Evolutionary conservation across 495 filamentous ascomycete species (phyloP), one percentile per base, ranked within the genome.

Genomic region (Parachaetomium inaequale): DNA sequence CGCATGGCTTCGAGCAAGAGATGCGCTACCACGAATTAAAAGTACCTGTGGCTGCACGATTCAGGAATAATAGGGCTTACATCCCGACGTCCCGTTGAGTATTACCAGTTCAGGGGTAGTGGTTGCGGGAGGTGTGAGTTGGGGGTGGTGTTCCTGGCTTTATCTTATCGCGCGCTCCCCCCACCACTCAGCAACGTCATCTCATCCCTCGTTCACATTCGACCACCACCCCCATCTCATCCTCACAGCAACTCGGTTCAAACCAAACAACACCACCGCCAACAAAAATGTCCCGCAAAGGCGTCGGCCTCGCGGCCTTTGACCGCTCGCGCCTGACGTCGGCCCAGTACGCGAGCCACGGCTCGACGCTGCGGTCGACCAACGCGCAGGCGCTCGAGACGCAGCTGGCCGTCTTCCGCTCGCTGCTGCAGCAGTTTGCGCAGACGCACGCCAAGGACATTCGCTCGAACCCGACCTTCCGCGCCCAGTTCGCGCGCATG

Each of bases 401-500:
- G 15, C 94, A 98, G 72, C 89, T 98, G 64, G 86, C 91, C 62
- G 92, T 98, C 68, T 98, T 98, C 82, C 93, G 96, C 65, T 90
- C 90, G 1, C 79, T 96, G 3, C 86, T 98, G 8, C 91, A 96
- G 72, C 90, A 91, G 69, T 98, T 98, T 74, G 90, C 92, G n/a
- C 79, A 90, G 60, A 94, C 92, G 47, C 94, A 98, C 77, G 90
- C 87, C 62, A 92, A 92, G 70, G 93, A 92, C 68, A 98, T 98
- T 65, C 91, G 92, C 63, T 96, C 92, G 3, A 92, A 96, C 73
- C 94, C 95, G 12, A 86, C 85, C 0, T 98, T 98, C 75, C 91
- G 95, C 31, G 91, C 92, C 17, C 93, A 98, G 78, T 98, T 98
- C 71, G 94, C 94, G 6, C 90, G 93, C 66, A 98, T 98, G 95